Evolutionary conservation across 306 rosid species (phyloP).

Genomic region (Astragalus membranaceus): DNA sequence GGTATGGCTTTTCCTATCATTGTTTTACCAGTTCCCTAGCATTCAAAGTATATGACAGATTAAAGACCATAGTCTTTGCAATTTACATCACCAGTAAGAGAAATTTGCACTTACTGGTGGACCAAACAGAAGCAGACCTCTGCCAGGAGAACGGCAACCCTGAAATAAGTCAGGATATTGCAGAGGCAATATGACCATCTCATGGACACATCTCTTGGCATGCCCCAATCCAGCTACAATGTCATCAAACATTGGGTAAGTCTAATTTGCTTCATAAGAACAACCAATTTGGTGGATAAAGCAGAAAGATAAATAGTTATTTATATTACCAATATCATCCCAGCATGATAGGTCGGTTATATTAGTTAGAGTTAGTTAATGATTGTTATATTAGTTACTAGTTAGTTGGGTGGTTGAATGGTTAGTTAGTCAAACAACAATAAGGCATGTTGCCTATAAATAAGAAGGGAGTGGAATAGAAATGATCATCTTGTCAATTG

Average conservation of each 20-base stretch:
- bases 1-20: constrained; percentile 99
- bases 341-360: too few relatives aligned
- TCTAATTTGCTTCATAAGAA: constrained; percentile 16
- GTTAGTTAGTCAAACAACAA: too few relatives aligned
- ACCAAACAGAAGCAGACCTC: constrained; percentile 94
- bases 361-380: too few relatives aligned
- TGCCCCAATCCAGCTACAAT: constrained; percentile 79
- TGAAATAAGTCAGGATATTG: constrained; percentile 82
- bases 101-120: constrained; percentile 73
- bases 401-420: too few relatives aligned
- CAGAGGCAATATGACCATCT: constrained; percentile 93
- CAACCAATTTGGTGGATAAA: constrained; percentile 2
- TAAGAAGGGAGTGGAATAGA: too few relatives aligned
- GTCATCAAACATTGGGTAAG: constrained; percentile 1
- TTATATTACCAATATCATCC: constrained; percentile 66
- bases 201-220: constrained; percentile 80
- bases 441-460: too few relatives aligned
- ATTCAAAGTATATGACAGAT: constrained; percentile 20
- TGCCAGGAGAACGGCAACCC: constrained; percentile 95
- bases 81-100: constrained; percentile 13
- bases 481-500: too few relatives aligned
- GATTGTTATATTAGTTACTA: too few relatives aligned
- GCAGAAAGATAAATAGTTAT: constrained; percentile 18
- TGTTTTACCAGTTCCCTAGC: constrained; percentile 97
- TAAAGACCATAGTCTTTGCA: constrained; percentile 4